These are phyloP conservation scores for Diplogelasinospora grovesii DNA, from an alignment of 495 filamentous ascomycete species.

Conservation along the genomic window DNA sequence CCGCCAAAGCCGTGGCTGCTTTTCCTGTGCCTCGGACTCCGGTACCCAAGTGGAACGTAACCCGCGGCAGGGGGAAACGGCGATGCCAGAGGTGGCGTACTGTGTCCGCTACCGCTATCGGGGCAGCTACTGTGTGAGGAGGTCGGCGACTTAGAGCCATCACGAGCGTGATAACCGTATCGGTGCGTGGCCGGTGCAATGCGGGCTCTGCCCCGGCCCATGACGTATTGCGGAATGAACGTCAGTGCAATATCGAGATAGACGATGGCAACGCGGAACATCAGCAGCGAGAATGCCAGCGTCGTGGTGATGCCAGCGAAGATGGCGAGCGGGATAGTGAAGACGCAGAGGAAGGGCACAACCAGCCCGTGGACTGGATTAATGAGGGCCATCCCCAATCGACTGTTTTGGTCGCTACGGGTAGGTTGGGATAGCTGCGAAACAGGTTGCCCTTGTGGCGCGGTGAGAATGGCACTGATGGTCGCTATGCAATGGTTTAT, in stretches of 20 bases:
- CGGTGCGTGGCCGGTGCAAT: too few relatives aligned
- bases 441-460: too few relatives aligned
- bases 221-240: conserved; percentile 52
- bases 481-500: too few relatives aligned
- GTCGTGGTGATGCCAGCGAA: conserved; percentile 64
- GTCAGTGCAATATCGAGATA: conserved; percentile 62
- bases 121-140: not conserved
- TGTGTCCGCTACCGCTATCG: conserved; percentile 3
- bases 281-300: conserved; percentile 57
- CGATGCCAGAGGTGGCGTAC: conserved; percentile 13
- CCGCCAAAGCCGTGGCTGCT: conserved; percentile 30
- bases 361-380: conserved; percentile 47
- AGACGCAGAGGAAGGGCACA: conserved; percentile 55
- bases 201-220: conserved; percentile 21
- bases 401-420: not conserved
- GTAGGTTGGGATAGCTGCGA: too few relatives aligned
- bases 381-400: conserved; percentile 33
- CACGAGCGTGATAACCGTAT: too few relatives aligned
- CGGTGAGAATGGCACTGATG: too few relatives aligned
- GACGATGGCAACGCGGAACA: conserved; percentile 57
- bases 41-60: not conserved
- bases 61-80: not conserved
- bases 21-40: conserved; percentile 11
- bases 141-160: conserved; percentile 1
- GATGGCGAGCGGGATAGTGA: conserved; percentile 62